Percentiles rank a stretch among this genome's conserved stretches.
These are phyloP conservation scores for Mycosarcoma maydis DNA, from an alignment of 1,284 basidiomycete genomes.

Conservation along the genomic window DNA sequence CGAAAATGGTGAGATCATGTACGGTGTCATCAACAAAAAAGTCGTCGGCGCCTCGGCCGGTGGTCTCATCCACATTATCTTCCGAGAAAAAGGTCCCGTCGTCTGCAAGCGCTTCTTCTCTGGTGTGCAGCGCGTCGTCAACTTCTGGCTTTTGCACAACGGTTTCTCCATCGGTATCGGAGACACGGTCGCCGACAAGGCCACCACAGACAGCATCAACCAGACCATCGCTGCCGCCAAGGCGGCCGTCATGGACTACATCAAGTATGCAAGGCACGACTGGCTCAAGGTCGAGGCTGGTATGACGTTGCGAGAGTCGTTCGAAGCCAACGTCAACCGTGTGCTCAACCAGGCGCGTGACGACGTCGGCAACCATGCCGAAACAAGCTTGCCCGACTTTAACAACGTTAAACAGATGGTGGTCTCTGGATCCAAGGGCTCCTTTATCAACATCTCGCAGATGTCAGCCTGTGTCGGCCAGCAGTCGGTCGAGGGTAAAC, in stretches of 20 bases:
- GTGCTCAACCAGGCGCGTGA: conserved; percentile 96
- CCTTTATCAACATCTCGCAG: conserved; percentile 96
- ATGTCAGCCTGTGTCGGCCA: conserved; percentile 99
- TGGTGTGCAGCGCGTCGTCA: conserved; percentile 92
- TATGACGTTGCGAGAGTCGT: conserved; percentile 99
- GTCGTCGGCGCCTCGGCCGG: conserved; percentile 90
- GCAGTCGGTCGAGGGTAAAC: conserved; percentile 96
- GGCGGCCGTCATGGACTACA: conserved; percentile 64
- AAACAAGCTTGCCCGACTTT: conserved; percentile 94
- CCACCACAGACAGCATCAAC: conserved; percentile 84
- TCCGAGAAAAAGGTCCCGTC: conserved; percentile 96
- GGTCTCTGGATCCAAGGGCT: conserved; percentile 95
- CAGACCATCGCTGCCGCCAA: conserved; percentile 85
- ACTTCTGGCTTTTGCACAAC: conserved; percentile 98
- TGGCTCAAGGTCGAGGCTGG: conserved; percentile 72
- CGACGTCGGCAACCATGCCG: conserved; percentile 90
- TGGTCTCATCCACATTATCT: conserved; percentile 95
- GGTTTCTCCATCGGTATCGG: conserved; percentile 99
- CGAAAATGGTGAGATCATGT: conserved; percentile 96
- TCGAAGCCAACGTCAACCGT: conserved; percentile 90
- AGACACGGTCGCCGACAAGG: conserved; percentile 92
- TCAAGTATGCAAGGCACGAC: conserved; percentile 62
- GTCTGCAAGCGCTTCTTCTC: conserved; percentile 92
- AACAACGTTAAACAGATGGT: conserved; percentile 99
- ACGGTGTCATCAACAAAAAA: conserved; percentile 96